These are phyloP conservation scores for Hypomyces perniciosus DNA, from an alignment of 2,329 filamentous ascomycete species.

Conservation along the genomic window DNA sequence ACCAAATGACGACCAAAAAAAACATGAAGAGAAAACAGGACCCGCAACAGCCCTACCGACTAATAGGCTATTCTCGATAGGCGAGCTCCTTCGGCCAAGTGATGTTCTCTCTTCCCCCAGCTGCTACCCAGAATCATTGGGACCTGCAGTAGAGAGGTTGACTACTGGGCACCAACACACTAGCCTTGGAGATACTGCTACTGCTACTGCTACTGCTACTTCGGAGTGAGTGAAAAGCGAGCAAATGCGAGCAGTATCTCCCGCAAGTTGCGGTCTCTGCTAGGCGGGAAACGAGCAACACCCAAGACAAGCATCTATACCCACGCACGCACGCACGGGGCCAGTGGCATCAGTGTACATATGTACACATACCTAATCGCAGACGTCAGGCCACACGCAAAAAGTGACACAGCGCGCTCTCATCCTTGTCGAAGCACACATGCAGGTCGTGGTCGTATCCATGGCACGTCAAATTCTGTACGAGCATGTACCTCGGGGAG, in stretches of 20 bases:
- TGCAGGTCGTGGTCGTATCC: neutral
- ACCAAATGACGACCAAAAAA: neutral
- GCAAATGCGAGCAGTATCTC: neutral
- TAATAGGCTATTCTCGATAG: too few species aligned
- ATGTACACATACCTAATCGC: slow-evolving; percentile 2
- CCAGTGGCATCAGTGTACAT: neutral
- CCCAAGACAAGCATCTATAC: neutral
- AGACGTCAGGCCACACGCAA: neutral
- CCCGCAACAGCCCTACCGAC: slow-evolving; percentile 4
- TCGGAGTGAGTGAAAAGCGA: too few species aligned
- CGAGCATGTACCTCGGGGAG: neutral
- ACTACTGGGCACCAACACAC: slow-evolving; percentile 4
- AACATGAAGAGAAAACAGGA: neutral
- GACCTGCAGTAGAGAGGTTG: slow-evolving; percentile 12
- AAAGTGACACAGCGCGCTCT: slow-evolving; percentile 1
- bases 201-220: too few species aligned
- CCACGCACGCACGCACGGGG: neutral
- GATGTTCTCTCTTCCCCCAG: slow-evolving; percentile 7
- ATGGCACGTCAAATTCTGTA: too few species aligned
- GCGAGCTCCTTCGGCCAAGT: neutral
- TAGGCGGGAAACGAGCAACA: neutral
- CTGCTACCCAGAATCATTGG: slow-evolving; percentile 4
- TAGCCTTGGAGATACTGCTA: neutral
- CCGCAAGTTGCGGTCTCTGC: neutral
- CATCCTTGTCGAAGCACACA: neutral